Conservation (phyloP, 2,329 filamentous ascomycete species). For the Capronia epimyces region DNA sequence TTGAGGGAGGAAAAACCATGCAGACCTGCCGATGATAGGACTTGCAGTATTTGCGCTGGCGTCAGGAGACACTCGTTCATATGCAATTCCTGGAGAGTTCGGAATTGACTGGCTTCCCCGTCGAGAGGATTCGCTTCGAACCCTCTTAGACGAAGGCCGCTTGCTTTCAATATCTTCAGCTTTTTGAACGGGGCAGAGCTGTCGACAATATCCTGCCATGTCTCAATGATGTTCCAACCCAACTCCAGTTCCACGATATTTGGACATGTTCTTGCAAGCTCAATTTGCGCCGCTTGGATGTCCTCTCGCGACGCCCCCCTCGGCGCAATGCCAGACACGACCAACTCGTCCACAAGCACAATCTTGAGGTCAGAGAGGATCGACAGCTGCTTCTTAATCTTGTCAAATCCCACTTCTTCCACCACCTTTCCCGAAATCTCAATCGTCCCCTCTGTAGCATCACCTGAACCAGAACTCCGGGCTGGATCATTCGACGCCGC, state of each 20-base stretch:
- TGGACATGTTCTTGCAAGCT: constrained; percentile 54
- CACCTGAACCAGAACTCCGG: constrained; percentile 3
- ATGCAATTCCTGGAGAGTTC: constrained; percentile 50
- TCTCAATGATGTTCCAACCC: constrained; percentile 73
- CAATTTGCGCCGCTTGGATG: constrained; percentile 33
- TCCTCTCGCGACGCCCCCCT: constrained; percentile 21
- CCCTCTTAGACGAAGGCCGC: constrained; percentile 20
- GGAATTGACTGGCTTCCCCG: constrained; percentile 32
- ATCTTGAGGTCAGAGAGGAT: constrained; percentile 70
- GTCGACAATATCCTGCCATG: constrained; percentile 59
- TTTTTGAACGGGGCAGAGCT: constrained; percentile 67
- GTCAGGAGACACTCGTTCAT: constrained; percentile 62
- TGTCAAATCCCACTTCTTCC: constrained; percentile 92
- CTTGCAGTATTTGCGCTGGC: constrained; percentile 57
- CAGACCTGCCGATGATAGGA: constrained; percentile 11
- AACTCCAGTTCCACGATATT: constrained; percentile 71
- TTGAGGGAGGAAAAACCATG: constrained; percentile 21
- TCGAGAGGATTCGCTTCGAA: constrained; percentile 1
- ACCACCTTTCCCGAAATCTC: constrained; percentile 75
- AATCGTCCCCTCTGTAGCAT: constrained; percentile 28
- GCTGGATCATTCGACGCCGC: constrained; percentile 50
- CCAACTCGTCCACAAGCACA: constrained; percentile 73
- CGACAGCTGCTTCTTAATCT: constrained; percentile 75
- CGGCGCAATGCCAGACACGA: constrained; percentile 45
- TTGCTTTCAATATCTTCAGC: constrained; percentile 60